Conservation (phyloP, 768 basidiomycete genomes). For the Kwoniella sp. region DNA sequence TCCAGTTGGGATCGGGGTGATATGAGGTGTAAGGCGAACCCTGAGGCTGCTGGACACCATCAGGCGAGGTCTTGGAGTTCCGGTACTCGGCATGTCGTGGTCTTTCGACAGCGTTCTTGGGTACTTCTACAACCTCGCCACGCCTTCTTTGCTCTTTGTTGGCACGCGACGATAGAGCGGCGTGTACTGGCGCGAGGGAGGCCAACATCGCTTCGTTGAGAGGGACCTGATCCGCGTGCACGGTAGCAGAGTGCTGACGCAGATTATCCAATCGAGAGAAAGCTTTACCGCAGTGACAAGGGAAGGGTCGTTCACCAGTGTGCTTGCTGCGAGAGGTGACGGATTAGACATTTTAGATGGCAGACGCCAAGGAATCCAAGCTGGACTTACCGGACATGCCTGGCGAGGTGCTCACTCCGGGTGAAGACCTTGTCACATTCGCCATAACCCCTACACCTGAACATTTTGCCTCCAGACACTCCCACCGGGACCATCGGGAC, state of each 20-base stretch:
- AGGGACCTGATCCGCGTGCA: slow-evolving; percentile 75
- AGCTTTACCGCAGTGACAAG: slow-evolving; percentile 90
- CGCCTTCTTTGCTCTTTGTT: slow-evolving; percentile 45
- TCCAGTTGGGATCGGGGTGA: slow-evolving; percentile 11
- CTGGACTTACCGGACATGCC: slow-evolving; percentile 77
- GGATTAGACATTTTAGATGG: neutral
- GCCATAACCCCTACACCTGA: slow-evolving; percentile 89
- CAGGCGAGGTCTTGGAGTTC: slow-evolving; percentile 7
- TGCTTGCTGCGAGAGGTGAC: slow-evolving; percentile 67
- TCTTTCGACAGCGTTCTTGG: slow-evolving; percentile 43
- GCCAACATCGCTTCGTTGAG: slow-evolving; percentile 47
- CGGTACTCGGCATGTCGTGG: slow-evolving; percentile 35
- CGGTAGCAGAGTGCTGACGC: slow-evolving; percentile 93
- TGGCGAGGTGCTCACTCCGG: slow-evolving; percentile 87
- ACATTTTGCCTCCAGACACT: slow-evolving; percentile 64
- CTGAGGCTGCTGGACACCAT: neutral
- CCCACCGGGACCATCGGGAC: slow-evolving; percentile 40
- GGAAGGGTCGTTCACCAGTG: slow-evolving; percentile 93
- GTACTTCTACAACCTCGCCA: slow-evolving; percentile 48
- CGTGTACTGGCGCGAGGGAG: slow-evolving; percentile 46
- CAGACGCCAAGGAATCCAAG: neutral
- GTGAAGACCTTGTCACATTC: slow-evolving; percentile 97
- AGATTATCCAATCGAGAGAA: slow-evolving; percentile 96
- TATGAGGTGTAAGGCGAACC: slow-evolving; percentile 30
- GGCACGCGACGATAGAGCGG: slow-evolving; percentile 44